Percentiles rank a stretch among this genome's conserved stretches.
Evolutionary conservation across 345 rosid species (phyloP).

Genomic region (Brassica cretica): DNA sequence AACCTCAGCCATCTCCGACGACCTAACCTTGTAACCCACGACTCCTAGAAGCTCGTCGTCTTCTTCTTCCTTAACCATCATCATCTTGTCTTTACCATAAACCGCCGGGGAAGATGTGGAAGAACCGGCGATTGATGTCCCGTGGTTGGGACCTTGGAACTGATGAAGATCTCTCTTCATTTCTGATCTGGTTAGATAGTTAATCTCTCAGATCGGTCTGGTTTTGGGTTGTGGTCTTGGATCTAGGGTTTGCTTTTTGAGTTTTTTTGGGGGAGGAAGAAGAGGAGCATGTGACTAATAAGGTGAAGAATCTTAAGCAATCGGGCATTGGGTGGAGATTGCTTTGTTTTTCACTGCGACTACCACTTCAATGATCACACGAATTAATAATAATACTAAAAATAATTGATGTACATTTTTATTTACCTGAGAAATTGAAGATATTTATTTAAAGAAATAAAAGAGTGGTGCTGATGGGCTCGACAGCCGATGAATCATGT

Average conservation of each 20-base stretch:
- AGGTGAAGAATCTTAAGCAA: conserved; percentile 49
- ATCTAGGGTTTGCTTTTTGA: conserved; percentile 12
- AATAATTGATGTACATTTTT: not conserved
- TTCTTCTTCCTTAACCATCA: conserved; percentile 50
- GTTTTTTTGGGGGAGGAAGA: conserved; percentile 15
- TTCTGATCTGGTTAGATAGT: not conserved
- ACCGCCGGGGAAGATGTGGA: not conserved
- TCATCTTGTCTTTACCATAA: conserved; percentile 43
- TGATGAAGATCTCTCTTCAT: conserved; percentile 62
- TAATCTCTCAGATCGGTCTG: not conserved
- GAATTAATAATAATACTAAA: not conserved
- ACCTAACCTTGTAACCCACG: conserved; percentile 70
- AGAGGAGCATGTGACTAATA: conserved; percentile 33
- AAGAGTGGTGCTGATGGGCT: conserved; percentile 57
- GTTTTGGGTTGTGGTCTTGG: conserved; percentile 18
- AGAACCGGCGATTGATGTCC: conserved; percentile 1
- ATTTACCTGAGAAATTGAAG: not conserved
- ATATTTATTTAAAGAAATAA: not conserved
- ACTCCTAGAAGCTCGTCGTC: conserved; percentile 62
- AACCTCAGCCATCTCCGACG: conserved; percentile 85
- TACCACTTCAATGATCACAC: conserved; percentile 45
- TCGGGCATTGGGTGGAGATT: conserved; percentile 41
- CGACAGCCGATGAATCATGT: conserved; percentile 44
- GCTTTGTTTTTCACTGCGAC: conserved; percentile 51
- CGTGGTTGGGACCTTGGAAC: conserved; percentile 38